Conservation (phyloP, 257 asterid species). For the Scutellaria galericulata region DNA sequence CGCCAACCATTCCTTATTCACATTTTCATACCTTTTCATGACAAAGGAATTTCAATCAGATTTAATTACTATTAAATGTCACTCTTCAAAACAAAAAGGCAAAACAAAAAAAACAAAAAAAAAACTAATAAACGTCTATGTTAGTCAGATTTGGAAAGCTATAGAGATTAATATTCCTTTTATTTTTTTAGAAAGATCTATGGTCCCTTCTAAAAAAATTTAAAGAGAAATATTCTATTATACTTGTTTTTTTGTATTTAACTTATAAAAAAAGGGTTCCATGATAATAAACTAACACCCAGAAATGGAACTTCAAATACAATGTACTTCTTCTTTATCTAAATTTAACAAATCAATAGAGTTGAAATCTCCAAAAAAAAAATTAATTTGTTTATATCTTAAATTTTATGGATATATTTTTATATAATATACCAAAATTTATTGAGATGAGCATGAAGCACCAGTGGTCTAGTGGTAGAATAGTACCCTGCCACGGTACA, state of each 20-base stretch:
- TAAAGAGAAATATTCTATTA: background rate
- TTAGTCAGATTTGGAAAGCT: slow-evolving; percentile 12
- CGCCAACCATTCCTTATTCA: slow-evolving; percentile 14
- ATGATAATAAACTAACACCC: too few relatives aligned
- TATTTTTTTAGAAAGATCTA: background rate
- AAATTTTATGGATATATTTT: background rate
- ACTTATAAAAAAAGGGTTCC: background rate
- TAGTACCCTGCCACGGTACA: slow-evolving; percentile 99
- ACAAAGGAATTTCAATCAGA: background rate
- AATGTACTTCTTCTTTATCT: too few relatives aligned
- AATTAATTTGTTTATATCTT: background rate
- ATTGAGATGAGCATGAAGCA: background rate
- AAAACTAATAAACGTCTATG: background rate
- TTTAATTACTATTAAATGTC: background rate
- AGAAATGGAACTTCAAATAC: too few relatives aligned
- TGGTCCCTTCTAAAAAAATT: background rate
- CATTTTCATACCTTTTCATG: background rate
- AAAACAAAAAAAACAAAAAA: too few relatives aligned
- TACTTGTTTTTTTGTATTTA: background rate
- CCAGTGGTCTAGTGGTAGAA: slow-evolving; percentile 92
- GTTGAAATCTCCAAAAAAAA: too few relatives aligned
- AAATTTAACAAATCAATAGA: too few relatives aligned
- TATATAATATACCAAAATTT: too few relatives aligned
- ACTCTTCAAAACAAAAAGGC: too few relatives aligned
- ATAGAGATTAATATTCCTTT: background rate